Percentiles rank a stretch among this genome's conserved stretches.
Evolutionary conservation across 805 yeast species (phyloP).

Genomic region (Kodamaea restingae): DNA sequence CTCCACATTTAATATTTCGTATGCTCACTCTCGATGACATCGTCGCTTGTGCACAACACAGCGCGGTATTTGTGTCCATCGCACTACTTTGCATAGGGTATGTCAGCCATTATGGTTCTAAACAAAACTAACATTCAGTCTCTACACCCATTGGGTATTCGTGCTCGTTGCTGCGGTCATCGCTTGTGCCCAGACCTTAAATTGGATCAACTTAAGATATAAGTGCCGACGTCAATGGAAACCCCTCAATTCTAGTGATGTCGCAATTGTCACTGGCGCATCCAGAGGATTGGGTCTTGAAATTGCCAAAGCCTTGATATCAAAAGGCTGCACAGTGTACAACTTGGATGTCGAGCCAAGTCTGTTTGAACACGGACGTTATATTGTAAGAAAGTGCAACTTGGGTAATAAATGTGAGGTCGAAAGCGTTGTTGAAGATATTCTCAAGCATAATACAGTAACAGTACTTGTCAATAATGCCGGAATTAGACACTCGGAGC

Average conservation of each 20-base stretch:
- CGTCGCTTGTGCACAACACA: neutral
- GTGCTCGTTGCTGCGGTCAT: neutral
- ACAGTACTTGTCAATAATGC: conserved; percentile 46
- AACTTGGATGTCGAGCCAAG: conserved; percentile 29
- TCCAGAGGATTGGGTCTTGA: conserved; percentile 47
- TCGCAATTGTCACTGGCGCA: conserved; percentile 49
- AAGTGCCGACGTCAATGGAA: conserved; percentile 8
- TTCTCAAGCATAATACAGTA: conserved; percentile 13
- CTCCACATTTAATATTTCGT: no score
- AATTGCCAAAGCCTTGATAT: conserved; percentile 25
- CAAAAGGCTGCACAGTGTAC: conserved; percentile 18
- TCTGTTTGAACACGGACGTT: conserved; percentile 8
- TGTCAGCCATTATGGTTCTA: neutral
- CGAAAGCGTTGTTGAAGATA: conserved; percentile 14
- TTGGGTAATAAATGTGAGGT: conserved; percentile 15
- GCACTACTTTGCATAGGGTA: conserved; percentile 1
- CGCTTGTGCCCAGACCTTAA: neutral
- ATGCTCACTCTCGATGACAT: conserved; percentile 2
- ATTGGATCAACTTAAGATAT: conserved; percentile 1
- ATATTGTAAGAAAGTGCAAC: conserved; percentile 25
- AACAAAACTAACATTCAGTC: neutral
- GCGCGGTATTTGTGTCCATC: neutral
- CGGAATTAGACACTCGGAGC: conserved; percentile 39
- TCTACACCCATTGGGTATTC: neutral
- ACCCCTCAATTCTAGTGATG: conserved; percentile 3